A percentile compares a stretch with the other conserved stretches of the same genome.
Conservation (phyloP, 192 early-diverging fungal genomes). For the Phlyctochytrium bullatum region DNA sequence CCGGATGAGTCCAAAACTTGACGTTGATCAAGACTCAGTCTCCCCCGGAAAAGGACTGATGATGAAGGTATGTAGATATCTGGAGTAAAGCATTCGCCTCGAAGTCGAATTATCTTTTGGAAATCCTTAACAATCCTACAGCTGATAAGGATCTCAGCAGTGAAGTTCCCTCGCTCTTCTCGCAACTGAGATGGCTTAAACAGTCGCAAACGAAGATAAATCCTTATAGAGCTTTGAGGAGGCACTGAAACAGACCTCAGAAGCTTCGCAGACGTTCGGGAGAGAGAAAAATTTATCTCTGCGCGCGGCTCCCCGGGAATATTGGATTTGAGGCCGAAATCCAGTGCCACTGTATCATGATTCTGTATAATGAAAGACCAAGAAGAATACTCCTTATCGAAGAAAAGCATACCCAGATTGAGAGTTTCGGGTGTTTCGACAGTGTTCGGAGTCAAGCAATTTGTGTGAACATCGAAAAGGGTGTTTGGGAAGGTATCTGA, state of each 20-base stretch:
- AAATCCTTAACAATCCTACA: constrained; percentile 80
- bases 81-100: constrained; percentile 65
- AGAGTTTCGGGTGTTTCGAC: constrained; percentile 46
- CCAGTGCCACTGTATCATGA: constrained; percentile 68
- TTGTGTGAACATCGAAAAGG: constrained; percentile 70
- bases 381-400: constrained; percentile 69
- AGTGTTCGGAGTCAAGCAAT: constrained; percentile 37
- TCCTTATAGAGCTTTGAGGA: constrained; percentile 60
- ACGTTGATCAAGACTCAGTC: too few species aligned
- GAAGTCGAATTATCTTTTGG: constrained; percentile 65
- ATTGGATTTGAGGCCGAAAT: constrained; percentile 73
- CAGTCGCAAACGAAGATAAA: constrained; percentile 68
- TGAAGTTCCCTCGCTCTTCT: constrained; percentile 18
- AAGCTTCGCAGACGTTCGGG: constrained; percentile 66
- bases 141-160: constrained; percentile 69
- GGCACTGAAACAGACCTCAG: constrained; percentile 68
- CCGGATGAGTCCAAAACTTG: too few species aligned
- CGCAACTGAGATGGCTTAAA: constrained; percentile 29
- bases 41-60: too few species aligned
- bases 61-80: too few species aligned
- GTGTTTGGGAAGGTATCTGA: not conserved
- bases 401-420: constrained; percentile 69
- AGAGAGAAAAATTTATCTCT: constrained; percentile 76
- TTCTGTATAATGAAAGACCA: constrained; percentile 73
- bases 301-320: constrained; percentile 58